Evolutionary conservation across 345 rosid genomes (phyloP).

Genomic region (Odontarrhena argentea): DNA sequence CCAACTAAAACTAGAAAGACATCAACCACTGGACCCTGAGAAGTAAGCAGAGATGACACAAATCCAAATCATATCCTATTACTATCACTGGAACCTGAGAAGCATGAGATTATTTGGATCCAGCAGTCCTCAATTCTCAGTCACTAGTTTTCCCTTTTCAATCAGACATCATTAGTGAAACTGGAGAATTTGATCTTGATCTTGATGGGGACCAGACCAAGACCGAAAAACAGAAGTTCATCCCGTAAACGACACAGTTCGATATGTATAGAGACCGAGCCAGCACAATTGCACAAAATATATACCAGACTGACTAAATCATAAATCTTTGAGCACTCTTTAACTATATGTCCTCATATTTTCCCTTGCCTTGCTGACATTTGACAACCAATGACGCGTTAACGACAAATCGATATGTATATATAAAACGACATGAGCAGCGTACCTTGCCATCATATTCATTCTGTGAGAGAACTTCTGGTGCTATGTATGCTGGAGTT

Average conservation of each 20-base stretch:
- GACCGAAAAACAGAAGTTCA: constrained; percentile 24
- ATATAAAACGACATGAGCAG: constrained; percentile 7
- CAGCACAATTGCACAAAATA: constrained; percentile 2
- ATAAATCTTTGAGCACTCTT: not conserved
- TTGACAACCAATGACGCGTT: constrained; percentile 6
- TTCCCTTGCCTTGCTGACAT: not conserved
- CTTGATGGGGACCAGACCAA: constrained; percentile 46
- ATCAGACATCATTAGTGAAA: constrained; percentile 56
- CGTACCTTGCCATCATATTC: constrained; percentile 84
- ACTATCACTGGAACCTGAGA: not conserved
- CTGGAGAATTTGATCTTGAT: constrained; percentile 64
- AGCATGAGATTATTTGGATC: not conserved
- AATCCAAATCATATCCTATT: not conserved
- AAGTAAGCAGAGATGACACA: not conserved
- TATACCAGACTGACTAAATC: not conserved
- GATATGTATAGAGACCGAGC: not conserved
- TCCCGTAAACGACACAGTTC: no score
- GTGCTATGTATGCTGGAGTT: constrained; percentile 95
- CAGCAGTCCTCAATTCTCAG: not conserved
- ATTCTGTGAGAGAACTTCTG: constrained; percentile 77
- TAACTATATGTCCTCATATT: not conserved
- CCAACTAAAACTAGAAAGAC: constrained; percentile 21
- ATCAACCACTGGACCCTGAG: not conserved
- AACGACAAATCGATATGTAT: not conserved
- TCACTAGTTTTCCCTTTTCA: constrained; percentile 24